Evolutionary conservation across 2,329 filamentous ascomycete genomes (phyloP).

Genomic region (Hypoxylon sp.): DNA sequence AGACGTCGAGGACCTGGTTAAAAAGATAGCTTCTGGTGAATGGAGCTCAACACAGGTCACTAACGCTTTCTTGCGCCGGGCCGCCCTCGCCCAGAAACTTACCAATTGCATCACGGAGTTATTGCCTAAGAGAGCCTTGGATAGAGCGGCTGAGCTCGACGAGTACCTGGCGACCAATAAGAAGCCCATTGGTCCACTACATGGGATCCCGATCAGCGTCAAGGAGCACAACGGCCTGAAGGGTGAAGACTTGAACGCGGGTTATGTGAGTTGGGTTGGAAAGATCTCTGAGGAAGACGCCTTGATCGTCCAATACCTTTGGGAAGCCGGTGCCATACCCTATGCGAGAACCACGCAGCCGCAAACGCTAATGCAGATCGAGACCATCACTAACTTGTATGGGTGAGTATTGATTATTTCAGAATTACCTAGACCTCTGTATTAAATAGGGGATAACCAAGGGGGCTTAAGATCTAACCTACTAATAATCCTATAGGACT

Average conservation of each 20-base stretch:
- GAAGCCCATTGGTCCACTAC: constrained; percentile 49
- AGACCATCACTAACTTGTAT: constrained; percentile 65
- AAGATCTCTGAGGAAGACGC: constrained; percentile 61
- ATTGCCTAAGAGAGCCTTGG: constrained; percentile 45
- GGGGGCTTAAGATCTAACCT: no score
- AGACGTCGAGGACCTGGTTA: constrained; percentile 60
- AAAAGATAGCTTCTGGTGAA: constrained; percentile 60
- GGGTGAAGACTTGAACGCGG: constrained; percentile 63
- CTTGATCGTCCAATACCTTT: constrained; percentile 62
- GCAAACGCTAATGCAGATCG: constrained; percentile 68
- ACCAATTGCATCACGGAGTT: constrained; percentile 52
- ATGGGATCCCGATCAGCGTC: constrained; percentile 59
- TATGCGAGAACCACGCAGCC: constrained; percentile 68
- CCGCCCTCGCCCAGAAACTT: constrained; percentile 66
- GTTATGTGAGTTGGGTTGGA: constrained; percentile 65
- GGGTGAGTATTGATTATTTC: constrained; percentile 48
- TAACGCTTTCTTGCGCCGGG: constrained; percentile 68
- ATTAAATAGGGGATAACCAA: background rate
- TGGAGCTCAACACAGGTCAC: constrained; percentile 62
- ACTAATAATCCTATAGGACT: constrained; percentile 53
- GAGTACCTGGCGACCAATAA: constrained; percentile 41
- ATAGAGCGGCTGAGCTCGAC: constrained; percentile 48
- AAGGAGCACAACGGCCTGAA: constrained; percentile 68
- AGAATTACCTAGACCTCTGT: background rate
- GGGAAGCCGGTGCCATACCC: constrained; percentile 65